Evolutionary conservation across 257 asterid species (phyloP), one percentile per base, ranked within the genome.

Genomic region (Solanum chiquidenum): DNA sequence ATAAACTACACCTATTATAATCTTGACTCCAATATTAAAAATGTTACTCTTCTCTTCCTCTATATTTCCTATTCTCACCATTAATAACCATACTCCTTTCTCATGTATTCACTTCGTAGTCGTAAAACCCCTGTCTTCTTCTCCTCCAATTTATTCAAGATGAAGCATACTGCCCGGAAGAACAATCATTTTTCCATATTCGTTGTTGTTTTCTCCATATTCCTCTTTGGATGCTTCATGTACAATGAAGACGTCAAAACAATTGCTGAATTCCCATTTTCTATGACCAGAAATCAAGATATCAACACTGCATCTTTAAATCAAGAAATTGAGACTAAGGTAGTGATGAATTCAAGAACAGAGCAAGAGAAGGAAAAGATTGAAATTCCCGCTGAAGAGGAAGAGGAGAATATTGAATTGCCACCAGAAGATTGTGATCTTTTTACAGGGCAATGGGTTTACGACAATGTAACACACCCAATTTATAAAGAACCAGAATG

Each of bases 151-250:
- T 73, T 88, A 16, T 77, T 91, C 79, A 82, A 79, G 42, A 96
- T 95, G 99, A 95, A 95, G 88, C 91, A 94, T 86, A 72, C 91
- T 87, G 89, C 91, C 64, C 92, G 96, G 34, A 95, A 92, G 88
- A 90, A 91, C 85, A 91, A 89, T 33, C 92, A 88, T 83, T 89
- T 96, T 79, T 90, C 98, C 0, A 84, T 93, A 6, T 92, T 92
- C 60, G 95, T 88, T 5, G 94, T 93, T n/a, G 94, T 92, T 34
- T 83, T 93, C 84, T 94, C 96, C 20, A 86, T 94, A 55, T 93
- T 96, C 74, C 89, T 95, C n/a, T 93, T 94, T 49, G 98, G 98
- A 13, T 94, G 97, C 52, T 93, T 96, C 91, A 93, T 95, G 96
- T 96, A 96, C 91, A 94, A 90, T 13, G 98, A 95, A 71, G 98